Evolutionary conservation across 345 rosid species (phyloP).

Genomic region (Gossypioides kirkii): DNA sequence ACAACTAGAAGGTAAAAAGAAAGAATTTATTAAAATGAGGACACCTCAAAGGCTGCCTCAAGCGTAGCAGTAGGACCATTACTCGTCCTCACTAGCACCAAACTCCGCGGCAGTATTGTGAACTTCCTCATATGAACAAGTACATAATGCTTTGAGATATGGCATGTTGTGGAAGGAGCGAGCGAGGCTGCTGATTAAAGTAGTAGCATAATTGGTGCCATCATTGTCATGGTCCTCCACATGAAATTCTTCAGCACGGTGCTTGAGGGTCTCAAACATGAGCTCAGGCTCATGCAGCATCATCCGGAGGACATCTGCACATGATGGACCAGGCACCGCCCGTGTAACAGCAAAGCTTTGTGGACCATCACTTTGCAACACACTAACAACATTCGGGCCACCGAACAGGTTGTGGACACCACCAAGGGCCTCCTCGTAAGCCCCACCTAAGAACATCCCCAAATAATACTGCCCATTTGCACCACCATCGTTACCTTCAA

Average conservation of each 20-base stretch:
- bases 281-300: constrained; percentile 98
- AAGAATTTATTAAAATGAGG: background rate
- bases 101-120: constrained; percentile 30
- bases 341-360: constrained; percentile 86
- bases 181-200: constrained; percentile 57
- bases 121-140: constrained; percentile 59
- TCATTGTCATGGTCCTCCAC: constrained; percentile 23
- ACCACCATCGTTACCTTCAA: constrained; percentile 36
- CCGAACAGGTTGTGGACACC: constrained; percentile 95
- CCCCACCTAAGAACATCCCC: constrained; percentile 99
- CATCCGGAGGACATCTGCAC: constrained; percentile 83
- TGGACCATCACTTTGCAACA: constrained; percentile 88
- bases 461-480: constrained; percentile 46
- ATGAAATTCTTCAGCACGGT: constrained; percentile 64
- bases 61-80: constrained; percentile 69
- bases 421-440: constrained; percentile 98
- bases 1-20: background rate
- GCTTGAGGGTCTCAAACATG: constrained; percentile 89
- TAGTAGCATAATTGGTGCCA: constrained; percentile 26
- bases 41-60: constrained; percentile 24
- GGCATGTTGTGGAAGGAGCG: constrained; percentile 84
- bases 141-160: constrained; percentile 45
- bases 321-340: constrained; percentile 82
- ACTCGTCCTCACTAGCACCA: constrained; percentile 49
- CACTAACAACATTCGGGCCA: constrained; percentile 84